Base-by-base conservation (phyloP, 169 alveolate genomes). In the Cryptosporidium bovis region DNA sequence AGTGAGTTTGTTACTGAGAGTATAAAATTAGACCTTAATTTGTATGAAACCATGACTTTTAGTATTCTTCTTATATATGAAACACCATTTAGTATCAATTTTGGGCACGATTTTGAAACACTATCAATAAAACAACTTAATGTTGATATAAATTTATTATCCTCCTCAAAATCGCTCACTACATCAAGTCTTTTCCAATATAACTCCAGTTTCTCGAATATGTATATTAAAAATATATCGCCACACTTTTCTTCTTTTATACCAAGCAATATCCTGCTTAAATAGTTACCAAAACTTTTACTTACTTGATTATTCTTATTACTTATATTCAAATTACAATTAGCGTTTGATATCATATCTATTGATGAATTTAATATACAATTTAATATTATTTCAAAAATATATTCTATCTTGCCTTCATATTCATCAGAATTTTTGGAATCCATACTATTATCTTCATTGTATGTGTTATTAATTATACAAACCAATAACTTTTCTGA, bases 11-110 rank as follows among this genome's bases (percentile, higher is more conserved):
- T 66, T 24, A 36, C 46, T 34, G 64, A 44, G 33, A 40, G 24
- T 12, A 77, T 58, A 40, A 56, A 60, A 15, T 60, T 56, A 10
- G 77, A 77, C 24, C 87, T 77, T 40, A 77, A 66, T 60, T 77
- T 60, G 56, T 77, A 62, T 18, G 64, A 62, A 60, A 24, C 10
- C 48, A 77, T 27, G 2, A 77, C 31, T 18, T 60, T 62, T 58
- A 77, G 60, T 48, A 77, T 46, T 77, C 50, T 56, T 60, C 50
- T 77, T 31, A 77, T 77, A 18, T 20, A 15, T 60, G 24, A 16
- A 77, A 77, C n/a, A 24, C 64, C 56, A 15, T 77, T 48, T 56
- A 77, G 27, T 33, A 77, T 40, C 27, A 60, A 36, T 1, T 33
- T n/a, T 40, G 65, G 71, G 5, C 44, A 34, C 24, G 36, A 16